Evolutionary conservation across 305 asterid species (phyloP), one percentile per base, ranked within the genome.

Genomic region (Fraxinus velutina): DNA sequence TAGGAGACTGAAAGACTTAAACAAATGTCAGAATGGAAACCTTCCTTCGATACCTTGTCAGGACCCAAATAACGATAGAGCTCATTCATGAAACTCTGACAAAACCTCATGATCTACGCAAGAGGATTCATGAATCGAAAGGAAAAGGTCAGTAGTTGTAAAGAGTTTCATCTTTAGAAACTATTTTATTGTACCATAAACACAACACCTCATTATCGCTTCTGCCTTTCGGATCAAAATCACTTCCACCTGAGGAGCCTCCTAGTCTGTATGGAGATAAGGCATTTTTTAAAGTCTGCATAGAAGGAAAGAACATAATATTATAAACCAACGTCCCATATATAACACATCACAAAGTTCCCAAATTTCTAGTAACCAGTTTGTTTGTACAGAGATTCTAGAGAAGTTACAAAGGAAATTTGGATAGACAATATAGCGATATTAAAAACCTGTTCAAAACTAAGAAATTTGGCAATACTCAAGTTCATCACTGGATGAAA

Each of bases 241-340:
- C 99, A 86, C 97, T 92, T 84, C 99, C 99, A 81, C 98, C 99
- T 9, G 98, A 94, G 79, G 98, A 91, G 89, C 99, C 99, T 68
- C 99, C 99, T 68, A 96, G 93, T 81, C 97, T 90, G 90, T 93
- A 96, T 2, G 99, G 99, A 85, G 98, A 96, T 88, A 96, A 88
- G 8, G 99, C 99, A 90, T 94, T 94, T 91, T 91, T 96, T 79
- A 96, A 90, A 64, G 93, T 92, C 99, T 96, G 94, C 86, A 87
- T 74, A 80, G 74, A 80, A 88, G 81, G 80, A 81, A 77, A 66
- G 79, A 81, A 83, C 64, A 27, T 27, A 27, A 27, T 71, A 82
- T 73, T 42, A 57, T 86, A 82, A 88, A 74, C 84, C 77, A 44
- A 27, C 42, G 55, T 42, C 27, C 74, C 34, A 52, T 76, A 73